These are phyloP conservation scores for Mycena rosella DNA, from an alignment of 768 basidiomycete species.

Conservation along the genomic window DNA sequence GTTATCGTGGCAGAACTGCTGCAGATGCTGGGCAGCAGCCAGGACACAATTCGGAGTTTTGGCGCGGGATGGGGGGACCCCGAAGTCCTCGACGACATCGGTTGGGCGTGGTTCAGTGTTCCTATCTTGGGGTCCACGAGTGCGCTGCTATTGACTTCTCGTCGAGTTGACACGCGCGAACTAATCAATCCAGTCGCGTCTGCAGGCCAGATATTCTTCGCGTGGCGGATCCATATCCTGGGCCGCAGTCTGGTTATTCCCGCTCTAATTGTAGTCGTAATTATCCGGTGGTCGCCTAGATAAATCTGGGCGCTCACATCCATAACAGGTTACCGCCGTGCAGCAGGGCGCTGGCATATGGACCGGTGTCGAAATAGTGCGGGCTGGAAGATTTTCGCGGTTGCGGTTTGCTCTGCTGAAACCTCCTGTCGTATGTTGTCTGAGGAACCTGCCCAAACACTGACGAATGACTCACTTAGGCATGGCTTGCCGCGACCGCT, in stretches of 20 bases:
- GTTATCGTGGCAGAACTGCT: not conserved
- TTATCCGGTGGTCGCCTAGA: too few species aligned
- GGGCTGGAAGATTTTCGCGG: not conserved
- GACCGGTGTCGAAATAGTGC: not conserved
- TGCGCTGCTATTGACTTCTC: conserved; percentile 3
- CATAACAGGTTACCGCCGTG: not conserved
- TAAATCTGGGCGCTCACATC: not conserved
- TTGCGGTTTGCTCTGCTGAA: not conserved
- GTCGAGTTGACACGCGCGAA: not conserved
- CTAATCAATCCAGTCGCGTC: not conserved
- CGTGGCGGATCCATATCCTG: conserved; percentile 1
- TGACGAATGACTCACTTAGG: too few species aligned
- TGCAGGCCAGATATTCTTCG: conserved; percentile 5
- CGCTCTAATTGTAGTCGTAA: not conserved
- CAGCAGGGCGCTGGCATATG: conserved; percentile 4
- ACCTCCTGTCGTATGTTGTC: not conserved
- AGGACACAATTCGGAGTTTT: conserved; percentile 14
- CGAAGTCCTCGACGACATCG: conserved; percentile 21
- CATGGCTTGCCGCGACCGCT: conserved; percentile 2
- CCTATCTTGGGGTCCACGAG: conserved; percentile 31
- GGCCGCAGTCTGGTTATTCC: not conserved
- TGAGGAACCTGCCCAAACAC: not conserved
- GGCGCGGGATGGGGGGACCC: conserved; percentile 33
- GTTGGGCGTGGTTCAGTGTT: conserved; percentile 35
- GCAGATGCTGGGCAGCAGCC: conserved; percentile 6